Conservation (phyloP, 164 flowering plant species). For the Chimonanthus praecox region DNA sequence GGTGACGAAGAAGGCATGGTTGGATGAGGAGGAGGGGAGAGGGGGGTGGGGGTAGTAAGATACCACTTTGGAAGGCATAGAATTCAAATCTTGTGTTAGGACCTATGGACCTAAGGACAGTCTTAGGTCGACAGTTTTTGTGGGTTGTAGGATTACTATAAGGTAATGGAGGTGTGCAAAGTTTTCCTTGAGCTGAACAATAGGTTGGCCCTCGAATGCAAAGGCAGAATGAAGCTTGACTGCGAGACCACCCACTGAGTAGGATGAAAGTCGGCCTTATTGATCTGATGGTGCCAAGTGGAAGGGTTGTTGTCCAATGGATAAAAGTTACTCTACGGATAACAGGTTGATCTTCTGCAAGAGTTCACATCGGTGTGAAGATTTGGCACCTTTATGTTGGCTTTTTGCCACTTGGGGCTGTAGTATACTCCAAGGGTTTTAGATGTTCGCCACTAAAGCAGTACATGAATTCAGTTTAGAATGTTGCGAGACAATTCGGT, state of each 20-base stretch:
- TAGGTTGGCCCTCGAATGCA: conserved; percentile 1
- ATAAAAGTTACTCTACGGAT: conserved; percentile 8
- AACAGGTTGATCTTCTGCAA: conserved; percentile 8
- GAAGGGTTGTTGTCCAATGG: conserved; percentile 8
- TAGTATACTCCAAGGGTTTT: no score
- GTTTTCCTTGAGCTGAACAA: not conserved
- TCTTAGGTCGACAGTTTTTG: not conserved
- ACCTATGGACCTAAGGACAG: no score
- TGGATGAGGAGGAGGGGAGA: no score
- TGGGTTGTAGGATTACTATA: not conserved
- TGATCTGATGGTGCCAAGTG: conserved; percentile 5
- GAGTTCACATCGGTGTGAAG: conserved; percentile 11
- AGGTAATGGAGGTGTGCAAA: not conserved
- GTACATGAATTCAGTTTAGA: not conserved
- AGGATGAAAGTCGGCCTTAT: conserved; percentile 10
- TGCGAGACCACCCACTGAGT: conserved; percentile 5
- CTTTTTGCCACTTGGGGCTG: conserved; percentile 4
- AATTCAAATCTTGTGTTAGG: no score
- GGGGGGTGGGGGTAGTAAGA: no score
- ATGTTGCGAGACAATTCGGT: not conserved
- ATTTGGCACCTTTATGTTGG: conserved; percentile 6
- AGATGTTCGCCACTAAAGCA: not conserved
- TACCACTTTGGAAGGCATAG: no score
- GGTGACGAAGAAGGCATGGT: no score
- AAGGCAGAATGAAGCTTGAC: conserved; percentile 9